A percentile compares a stretch with the other conserved stretches of the same genome.
Conservation (phyloP, 345 rosid genomes). For the Balakata baccata region DNA sequence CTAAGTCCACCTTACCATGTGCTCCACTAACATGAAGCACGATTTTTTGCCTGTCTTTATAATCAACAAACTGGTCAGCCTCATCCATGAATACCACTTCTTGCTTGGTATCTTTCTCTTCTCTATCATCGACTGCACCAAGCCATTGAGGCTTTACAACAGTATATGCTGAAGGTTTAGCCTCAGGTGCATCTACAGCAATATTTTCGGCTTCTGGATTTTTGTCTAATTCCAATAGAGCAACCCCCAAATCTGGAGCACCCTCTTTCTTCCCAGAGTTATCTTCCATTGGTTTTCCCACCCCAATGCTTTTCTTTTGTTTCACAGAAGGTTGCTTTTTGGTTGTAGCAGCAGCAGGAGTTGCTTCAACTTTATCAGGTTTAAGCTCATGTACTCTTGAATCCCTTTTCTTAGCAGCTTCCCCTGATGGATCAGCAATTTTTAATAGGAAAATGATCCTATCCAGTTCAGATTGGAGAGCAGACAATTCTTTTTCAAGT, state of each 20-base stretch:
- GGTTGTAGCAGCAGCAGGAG: slow-evolving; percentile 22
- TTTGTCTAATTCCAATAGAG: slow-evolving; percentile 18
- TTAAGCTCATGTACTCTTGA: slow-evolving; percentile 39
- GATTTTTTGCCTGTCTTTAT: slow-evolving; percentile 69
- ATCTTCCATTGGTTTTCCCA: slow-evolving; percentile 34
- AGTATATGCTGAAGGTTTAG: slow-evolving; percentile 43
- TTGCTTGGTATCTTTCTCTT: slow-evolving; percentile 34
- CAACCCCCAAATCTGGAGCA: slow-evolving; percentile 25
- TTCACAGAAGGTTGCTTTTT: slow-evolving; percentile 35
- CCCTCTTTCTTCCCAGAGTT: slow-evolving; percentile 29
- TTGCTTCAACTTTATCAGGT: slow-evolving; percentile 29
- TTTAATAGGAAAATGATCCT: slow-evolving; percentile 70
- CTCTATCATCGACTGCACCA: slow-evolving; percentile 64
- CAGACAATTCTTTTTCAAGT: slow-evolving; percentile 61
- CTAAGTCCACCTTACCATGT: slow-evolving; percentile 22
- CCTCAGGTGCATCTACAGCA: slow-evolving; percentile 36
- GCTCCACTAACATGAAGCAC: slow-evolving; percentile 26
- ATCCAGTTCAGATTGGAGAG: slow-evolving; percentile 68
- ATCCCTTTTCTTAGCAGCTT: slow-evolving; percentile 63
- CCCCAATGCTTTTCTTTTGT: slow-evolving; percentile 29
- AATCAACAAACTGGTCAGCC: slow-evolving; percentile 70
- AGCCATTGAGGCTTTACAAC: slow-evolving; percentile 86
- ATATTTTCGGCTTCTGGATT: slow-evolving; percentile 39
- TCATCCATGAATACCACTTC: slow-evolving; percentile 41
- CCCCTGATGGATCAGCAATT: slow-evolving; percentile 91